Percentiles rank a stretch among this genome's conserved stretches.
These are phyloP conservation scores for Solanum hybrid DNA, from an alignment of 305 asterid genomes.

Conservation along the genomic window DNA sequence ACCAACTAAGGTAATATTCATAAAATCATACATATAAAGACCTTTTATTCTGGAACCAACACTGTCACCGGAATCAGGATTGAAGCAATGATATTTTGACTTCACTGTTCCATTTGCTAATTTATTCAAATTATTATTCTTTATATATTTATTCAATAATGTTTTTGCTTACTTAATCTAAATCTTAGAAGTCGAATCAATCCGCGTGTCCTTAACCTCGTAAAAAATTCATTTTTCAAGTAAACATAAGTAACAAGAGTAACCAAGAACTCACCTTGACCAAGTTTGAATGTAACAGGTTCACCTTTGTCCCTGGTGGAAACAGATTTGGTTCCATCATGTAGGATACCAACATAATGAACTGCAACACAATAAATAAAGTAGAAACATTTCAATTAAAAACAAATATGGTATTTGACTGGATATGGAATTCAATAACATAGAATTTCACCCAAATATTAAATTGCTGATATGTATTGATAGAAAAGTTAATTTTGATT, in stretches of 20 bases:
- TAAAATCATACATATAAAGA: background rate
- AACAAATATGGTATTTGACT: background rate
- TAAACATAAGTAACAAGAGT: background rate
- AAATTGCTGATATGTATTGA: background rate
- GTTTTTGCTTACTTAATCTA: background rate
- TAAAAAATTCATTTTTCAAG: background rate
- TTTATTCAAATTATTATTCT: background rate
- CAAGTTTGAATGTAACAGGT: slow-evolving; percentile 48
- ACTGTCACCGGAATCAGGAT: background rate
- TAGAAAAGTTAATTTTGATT: background rate
- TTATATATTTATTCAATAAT: background rate
- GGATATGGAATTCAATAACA: background rate
- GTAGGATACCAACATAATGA: slow-evolving; percentile 47
- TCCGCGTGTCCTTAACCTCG: background rate
- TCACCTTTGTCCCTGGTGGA: slow-evolving; percentile 39
- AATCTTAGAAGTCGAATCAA: background rate
- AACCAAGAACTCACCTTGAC: slow-evolving; percentile 32
- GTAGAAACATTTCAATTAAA: background rate
- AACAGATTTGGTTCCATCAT: slow-evolving; percentile 36
- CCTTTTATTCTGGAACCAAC: background rate
- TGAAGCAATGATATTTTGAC: background rate
- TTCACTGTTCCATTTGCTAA: background rate
- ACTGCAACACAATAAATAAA: slow-evolving; percentile 27
- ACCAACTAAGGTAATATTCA: background rate
- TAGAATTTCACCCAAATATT: background rate